phyloP scores from a whole-genome alignment of 441 rosid genomes.

The Arabidopsis lyrata region DNA sequence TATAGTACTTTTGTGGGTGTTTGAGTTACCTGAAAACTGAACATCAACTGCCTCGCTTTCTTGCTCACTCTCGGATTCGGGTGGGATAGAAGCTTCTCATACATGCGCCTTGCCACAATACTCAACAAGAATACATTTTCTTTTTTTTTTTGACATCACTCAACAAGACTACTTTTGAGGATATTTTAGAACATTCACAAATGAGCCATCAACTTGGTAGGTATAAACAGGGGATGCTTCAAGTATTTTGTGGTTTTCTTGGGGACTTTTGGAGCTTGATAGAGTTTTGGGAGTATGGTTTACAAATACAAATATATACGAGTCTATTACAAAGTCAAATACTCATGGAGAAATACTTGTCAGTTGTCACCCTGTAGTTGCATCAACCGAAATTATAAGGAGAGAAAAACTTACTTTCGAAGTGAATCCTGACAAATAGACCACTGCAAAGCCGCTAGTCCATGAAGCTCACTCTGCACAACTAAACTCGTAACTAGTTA shows the following conservation, averaged over 20 bases:
- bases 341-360: background rate
- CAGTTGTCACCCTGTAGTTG: background rate
- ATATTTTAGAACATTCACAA: slow-evolving; percentile 3
- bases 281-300: background rate
- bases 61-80: slow-evolving; percentile 68
- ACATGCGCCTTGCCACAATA: slow-evolving; percentile 62
- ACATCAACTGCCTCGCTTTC: slow-evolving; percentile 74
- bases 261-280: background rate
- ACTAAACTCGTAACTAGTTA: slow-evolving; percentile 42
- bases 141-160: background rate
- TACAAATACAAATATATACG: background rate
- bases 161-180: background rate
- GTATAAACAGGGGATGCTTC: background rate
- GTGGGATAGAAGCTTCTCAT: slow-evolving; percentile 84
- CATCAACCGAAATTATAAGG: slow-evolving; percentile 1
- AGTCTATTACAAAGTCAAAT: no score
- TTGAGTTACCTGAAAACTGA: slow-evolving; percentile 74
- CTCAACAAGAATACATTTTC: background rate
- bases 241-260: slow-evolving; percentile 16
- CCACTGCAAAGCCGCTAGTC: slow-evolving; percentile 95
- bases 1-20: slow-evolving; percentile 19
- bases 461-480: slow-evolving; percentile 91
- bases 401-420: slow-evolving; percentile 41
- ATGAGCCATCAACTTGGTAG: slow-evolving; percentile 7
- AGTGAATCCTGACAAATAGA: slow-evolving; percentile 92